Percentiles rank a stretch among this genome's conserved stretches.
phyloP scores from a whole-genome alignment of 2,329 filamentous ascomycete genomes.

The Waltergamsia citrina region DNA sequence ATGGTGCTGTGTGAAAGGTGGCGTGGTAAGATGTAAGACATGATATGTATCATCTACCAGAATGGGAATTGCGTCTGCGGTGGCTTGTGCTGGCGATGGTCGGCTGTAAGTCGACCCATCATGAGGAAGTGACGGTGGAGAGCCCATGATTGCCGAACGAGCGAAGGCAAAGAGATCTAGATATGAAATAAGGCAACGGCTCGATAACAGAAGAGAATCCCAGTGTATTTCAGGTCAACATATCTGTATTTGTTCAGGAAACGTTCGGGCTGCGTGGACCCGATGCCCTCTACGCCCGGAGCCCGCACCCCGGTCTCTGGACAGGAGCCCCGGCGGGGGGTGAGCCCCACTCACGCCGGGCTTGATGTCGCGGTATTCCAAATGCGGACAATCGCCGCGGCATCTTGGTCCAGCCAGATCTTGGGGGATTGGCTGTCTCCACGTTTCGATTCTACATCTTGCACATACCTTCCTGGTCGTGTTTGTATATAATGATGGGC shows the following conservation, averaged over 20 bases:
- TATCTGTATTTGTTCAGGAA: too few species aligned
- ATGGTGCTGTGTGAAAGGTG: conserved; percentile 20
- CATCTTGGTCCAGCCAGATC: too few species aligned
- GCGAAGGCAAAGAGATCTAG: neutral
- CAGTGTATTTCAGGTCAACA: neutral
- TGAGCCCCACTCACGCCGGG: neutral
- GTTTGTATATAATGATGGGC: too few species aligned
- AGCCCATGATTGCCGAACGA: neutral
- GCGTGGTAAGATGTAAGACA: conserved; percentile 22
- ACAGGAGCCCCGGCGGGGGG: neutral
- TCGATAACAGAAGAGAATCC: neutral
- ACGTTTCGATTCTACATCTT: too few species aligned
- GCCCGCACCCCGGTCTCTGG: neutral
- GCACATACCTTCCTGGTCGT: too few species aligned
- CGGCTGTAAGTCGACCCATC: conserved; percentile 16
- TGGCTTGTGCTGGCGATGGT: conserved; percentile 15
- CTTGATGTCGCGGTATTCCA: too few species aligned
- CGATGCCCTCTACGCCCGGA: neutral
- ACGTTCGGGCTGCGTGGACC: too few species aligned
- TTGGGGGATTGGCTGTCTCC: too few species aligned
- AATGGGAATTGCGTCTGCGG: conserved; percentile 24
- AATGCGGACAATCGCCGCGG: too few species aligned
- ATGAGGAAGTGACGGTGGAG: conserved; percentile 8
- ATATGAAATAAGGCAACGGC: neutral
- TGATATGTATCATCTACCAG: conserved; percentile 25